Base-by-base conservation (phyloP, 805 yeast species). In the Ogataea saltuana region DNA sequence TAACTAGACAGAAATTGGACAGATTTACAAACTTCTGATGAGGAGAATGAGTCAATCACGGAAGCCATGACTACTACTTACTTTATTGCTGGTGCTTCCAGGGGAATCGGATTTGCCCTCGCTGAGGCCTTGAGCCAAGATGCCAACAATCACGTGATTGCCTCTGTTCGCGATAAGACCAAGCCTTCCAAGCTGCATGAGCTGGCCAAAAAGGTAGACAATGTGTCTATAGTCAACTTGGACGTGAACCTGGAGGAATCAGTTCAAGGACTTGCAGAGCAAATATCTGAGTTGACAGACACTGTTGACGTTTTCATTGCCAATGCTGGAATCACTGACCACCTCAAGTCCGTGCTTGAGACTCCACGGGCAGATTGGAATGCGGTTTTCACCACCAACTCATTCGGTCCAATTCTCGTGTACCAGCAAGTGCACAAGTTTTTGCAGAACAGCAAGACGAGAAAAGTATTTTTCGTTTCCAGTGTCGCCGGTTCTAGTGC, bases 231-330 rank as follows among this genome's bases (percentile, higher is more conserved):
- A n/a, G 42, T 41, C 15, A 39, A 33, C 8, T 33, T 47, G 15
- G 51, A 47, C 26, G 26, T 27, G 16, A 13, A 18, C 2, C 8
- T 10, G 10, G 39, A 47, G 17, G 51, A 45, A 9, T 53, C 62
- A 19, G 50, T 56, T 25, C 48, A 49, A 13, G 23, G 28, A 2
- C 28, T 59, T 17, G 50, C 46, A 4, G 37, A 39, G 1, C 51
- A 50, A 33, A 32, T 59, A 19, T 23, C 45, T 13, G 28, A 34
- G 16, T 31, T 52, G 17, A 50, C 54, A 19, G 51, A 44, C 10
- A 54, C 50, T 1, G 61, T 68, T 41, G 72, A 68, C 50, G 61
- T 65, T 4, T 63, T 61, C 32, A 60, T 69, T 33, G 56, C 64
- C 18, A 68, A 67, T 48, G 69, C 69, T 7, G 71, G 66, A 8